A percentile compares a stretch with the other conserved stretches of the same genome.
phyloP scores from a whole-genome alignment of 352 stramenopile species.

The Globisporangium mamillatum region DNA sequence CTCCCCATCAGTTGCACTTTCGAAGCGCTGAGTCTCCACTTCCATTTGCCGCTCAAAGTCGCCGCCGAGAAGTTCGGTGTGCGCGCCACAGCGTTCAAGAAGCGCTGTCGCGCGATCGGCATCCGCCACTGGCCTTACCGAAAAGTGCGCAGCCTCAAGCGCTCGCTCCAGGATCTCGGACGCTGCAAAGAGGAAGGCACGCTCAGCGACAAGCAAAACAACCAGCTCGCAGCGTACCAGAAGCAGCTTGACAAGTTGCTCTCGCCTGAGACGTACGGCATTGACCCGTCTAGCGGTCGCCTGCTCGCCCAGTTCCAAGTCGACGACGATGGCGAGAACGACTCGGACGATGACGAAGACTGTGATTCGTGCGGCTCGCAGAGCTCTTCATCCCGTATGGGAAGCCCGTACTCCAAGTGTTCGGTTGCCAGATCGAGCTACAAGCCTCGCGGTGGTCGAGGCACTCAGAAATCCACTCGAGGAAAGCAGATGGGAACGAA shows the following conservation, averaged over 20 bases:
- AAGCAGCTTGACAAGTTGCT: slow-evolving; percentile 65
- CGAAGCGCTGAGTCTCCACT: slow-evolving; percentile 34
- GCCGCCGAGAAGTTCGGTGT: slow-evolving; percentile 75
- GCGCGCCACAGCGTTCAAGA: slow-evolving; percentile 75
- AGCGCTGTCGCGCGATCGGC: slow-evolving; percentile 64
- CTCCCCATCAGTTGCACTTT: slow-evolving; percentile 36
- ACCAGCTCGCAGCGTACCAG: slow-evolving; percentile 56
- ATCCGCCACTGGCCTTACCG: slow-evolving; percentile 73
- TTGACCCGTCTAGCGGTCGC: slow-evolving; percentile 14
- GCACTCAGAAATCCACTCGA: neutral
- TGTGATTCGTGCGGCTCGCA: slow-evolving; percentile 16
- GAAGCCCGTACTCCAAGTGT: slow-evolving; percentile 11
- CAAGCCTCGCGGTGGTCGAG: slow-evolving; percentile 3
- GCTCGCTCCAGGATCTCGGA: slow-evolving; percentile 63
- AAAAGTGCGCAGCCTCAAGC: slow-evolving; percentile 70
- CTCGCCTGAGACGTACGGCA: slow-evolving; percentile 57
- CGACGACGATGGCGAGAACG: slow-evolving; percentile 13
- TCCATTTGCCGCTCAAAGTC: slow-evolving; percentile 63
- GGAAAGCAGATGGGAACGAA: neutral
- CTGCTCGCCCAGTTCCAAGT: slow-evolving; percentile 11
- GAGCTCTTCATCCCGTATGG: slow-evolving; percentile 9
- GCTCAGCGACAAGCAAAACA: slow-evolving; percentile 62
- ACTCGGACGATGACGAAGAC: slow-evolving; percentile 13
- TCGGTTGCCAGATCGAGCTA: neutral
- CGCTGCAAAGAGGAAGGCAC: slow-evolving; percentile 46